Conservation (phyloP, 306 rosid genomes). For the Crotalaria pallida region DNA sequence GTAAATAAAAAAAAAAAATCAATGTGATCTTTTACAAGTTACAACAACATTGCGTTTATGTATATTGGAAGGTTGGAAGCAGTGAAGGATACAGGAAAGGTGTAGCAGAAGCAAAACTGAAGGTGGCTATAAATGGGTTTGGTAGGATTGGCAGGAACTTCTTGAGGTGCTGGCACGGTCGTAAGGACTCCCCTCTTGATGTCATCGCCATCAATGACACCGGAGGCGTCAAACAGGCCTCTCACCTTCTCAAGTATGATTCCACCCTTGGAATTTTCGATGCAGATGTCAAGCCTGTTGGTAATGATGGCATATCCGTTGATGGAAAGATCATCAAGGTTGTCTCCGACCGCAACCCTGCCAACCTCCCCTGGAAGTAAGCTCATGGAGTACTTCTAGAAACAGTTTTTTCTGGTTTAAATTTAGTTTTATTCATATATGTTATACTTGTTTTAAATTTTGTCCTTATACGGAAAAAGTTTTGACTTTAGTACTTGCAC, state of each 20-base stretch:
- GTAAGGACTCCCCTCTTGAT: conserved; percentile 91
- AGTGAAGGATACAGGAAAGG: conserved; percentile 62
- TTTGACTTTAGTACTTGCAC: too few relatives aligned
- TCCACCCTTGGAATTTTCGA: conserved; percentile 94
- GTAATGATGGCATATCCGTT: conserved; percentile 59
- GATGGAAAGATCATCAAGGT: conserved; percentile 90
- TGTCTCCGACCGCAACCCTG: conserved; percentile 76
- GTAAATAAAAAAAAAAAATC: neutral
- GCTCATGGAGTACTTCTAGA: too few relatives aligned
- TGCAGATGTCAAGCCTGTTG: conserved; percentile 83
- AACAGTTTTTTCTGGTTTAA: too few relatives aligned
- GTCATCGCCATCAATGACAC: conserved; percentile 92
- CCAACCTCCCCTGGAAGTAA: conserved; percentile 86
- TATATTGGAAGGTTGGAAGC: conserved; percentile 42
- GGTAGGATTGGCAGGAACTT: conserved; percentile 97
- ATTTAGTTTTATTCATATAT: neutral
- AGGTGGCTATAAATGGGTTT: conserved; percentile 92
- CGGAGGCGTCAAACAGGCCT: conserved; percentile 94
- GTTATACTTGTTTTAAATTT: neutral
- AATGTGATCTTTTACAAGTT: neutral
- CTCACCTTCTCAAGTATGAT: conserved; percentile 97
- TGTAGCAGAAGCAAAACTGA: conserved; percentile 70
- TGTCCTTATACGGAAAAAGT: neutral
- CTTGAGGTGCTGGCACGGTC: conserved; percentile 98
- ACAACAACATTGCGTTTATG: neutral